phyloP scores from a whole-genome alignment of 2,329 filamentous ascomycete species.

The Aspergillus brunneoviolaceus region DNA sequence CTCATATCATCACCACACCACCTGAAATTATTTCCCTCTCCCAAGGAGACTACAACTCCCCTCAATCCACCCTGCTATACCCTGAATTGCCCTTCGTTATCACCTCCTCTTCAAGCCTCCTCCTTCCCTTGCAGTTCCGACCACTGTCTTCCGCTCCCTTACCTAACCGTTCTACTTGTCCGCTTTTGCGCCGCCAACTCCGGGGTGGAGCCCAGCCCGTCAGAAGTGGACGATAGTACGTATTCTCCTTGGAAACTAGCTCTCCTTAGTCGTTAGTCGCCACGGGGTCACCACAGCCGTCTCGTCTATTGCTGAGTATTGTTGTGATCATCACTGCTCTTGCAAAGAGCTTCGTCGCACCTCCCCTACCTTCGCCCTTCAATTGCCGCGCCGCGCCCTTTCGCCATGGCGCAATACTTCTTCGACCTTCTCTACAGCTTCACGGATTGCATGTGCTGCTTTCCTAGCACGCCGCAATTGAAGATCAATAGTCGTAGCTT shows the following conservation, averaged over 20 bases:
- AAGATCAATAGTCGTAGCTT: conserved; percentile 94
- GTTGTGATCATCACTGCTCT: not conserved
- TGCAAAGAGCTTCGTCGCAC: not conserved
- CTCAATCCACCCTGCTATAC: not conserved
- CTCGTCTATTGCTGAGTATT: not conserved
- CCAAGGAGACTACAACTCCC: not conserved
- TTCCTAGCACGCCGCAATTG: conserved; percentile 87
- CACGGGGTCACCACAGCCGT: conserved; percentile 1
- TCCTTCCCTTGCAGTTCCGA: conserved; percentile 5
- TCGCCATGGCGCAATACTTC: conserved; percentile 74
- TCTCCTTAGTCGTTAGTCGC: conserved; percentile 7
- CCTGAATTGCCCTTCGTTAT: not conserved
- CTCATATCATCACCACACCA: not conserved
- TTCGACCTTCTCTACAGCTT: conserved; percentile 88
- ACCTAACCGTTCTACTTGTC: conserved; percentile 8
- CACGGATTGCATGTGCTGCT: conserved; percentile 93
- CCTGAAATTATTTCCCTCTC: not conserved
- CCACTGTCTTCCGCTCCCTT: conserved; percentile 2
- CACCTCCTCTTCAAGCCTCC: not conserved
- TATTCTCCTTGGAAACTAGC: conserved; percentile 1
- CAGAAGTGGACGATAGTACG: conserved; percentile 6
- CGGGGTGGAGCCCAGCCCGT: conserved; percentile 4
- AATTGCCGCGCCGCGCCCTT: not conserved
- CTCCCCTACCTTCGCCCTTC: not conserved
- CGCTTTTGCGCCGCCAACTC: conserved; percentile 6